Evolutionary conservation across 495 filamentous ascomycete genomes (phyloP).

Genomic region (Gamarada debralockiae): DNA sequence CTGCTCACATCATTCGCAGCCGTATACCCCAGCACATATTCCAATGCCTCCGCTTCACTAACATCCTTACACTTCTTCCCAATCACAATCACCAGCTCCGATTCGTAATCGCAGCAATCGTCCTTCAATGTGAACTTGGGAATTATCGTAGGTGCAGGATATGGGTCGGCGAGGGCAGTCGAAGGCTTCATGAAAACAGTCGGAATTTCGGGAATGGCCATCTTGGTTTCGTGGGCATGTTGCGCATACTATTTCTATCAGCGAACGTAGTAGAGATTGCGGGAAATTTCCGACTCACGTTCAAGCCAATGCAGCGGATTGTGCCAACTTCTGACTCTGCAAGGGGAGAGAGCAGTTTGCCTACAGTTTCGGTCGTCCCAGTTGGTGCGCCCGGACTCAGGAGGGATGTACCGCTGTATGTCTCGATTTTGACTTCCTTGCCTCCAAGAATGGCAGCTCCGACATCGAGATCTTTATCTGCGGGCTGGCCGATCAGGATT

Average conservation of each 20-base stretch:
- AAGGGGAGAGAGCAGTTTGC: conserved; percentile 52
- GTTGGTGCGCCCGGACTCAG: conserved; percentile 47
- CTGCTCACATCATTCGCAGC: conserved; percentile 44
- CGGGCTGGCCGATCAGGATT: conserved; percentile 54
- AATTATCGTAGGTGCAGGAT: conserved; percentile 41
- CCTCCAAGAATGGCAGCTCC: conserved; percentile 51
- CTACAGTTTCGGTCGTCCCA: conserved; percentile 43
- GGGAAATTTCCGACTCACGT: conserved; percentile 32
- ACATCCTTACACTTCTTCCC: conserved; percentile 43
- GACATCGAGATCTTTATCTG: conserved; percentile 47
- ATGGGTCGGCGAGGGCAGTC: conserved; percentile 38
- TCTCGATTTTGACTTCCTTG: conserved; percentile 48
- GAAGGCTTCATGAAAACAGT: conserved; percentile 43
- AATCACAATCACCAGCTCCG: conserved; percentile 44
- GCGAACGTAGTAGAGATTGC: neutral
- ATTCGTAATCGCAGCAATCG: conserved; percentile 37
- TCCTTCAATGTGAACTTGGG: conserved; percentile 36
- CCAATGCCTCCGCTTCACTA: conserved; percentile 38
- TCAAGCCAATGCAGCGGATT: conserved; percentile 42
- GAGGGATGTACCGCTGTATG: conserved; percentile 53
- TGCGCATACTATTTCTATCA: conserved; percentile 37
- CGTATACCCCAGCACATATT: conserved; percentile 43
- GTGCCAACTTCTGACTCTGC: conserved; percentile 40
- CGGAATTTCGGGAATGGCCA: conserved; percentile 39
- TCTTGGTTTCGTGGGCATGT: conserved; percentile 41